Evolutionary conservation across 2,329 filamentous ascomycete genomes (phyloP).

Genomic region (Pseudocercospora pini-densiflorae): DNA sequence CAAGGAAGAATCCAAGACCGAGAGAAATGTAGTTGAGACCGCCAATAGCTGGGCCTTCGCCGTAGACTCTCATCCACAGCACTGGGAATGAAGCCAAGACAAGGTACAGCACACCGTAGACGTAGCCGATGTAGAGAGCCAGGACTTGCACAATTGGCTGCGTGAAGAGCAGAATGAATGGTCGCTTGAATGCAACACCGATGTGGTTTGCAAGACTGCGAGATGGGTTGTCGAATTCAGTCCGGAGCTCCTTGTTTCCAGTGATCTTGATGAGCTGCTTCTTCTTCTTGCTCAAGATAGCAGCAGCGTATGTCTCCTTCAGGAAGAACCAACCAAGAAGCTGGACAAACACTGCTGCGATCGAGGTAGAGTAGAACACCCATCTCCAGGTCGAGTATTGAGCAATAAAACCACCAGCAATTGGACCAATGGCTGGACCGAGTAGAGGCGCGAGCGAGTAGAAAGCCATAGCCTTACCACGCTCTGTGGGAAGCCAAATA

Average conservation of each 20-base stretch:
- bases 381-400: constrained; percentile 71
- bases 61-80: constrained; percentile 38
- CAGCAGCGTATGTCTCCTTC: constrained; percentile 69
- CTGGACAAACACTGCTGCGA: constrained; percentile 66
- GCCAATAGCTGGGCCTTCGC: constrained; percentile 35
- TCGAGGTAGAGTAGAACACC: constrained; percentile 72
- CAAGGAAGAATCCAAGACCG: constrained; percentile 65
- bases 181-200: constrained; percentile 40
- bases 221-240: constrained; percentile 47
- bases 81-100: constrained; percentile 43
- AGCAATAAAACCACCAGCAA: constrained; percentile 68
- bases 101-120: constrained; percentile 46
- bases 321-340: constrained; percentile 64
- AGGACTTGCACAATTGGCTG: constrained; percentile 45
- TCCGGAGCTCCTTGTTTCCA: constrained; percentile 64
- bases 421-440: constrained; percentile 68
- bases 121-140: constrained; percentile 44
- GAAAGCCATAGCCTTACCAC: constrained; percentile 65
- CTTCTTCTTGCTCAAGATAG: constrained; percentile 64
- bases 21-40: constrained; percentile 55
- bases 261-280: constrained; percentile 62
- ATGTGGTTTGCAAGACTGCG: constrained; percentile 39
- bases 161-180: constrained; percentile 42
- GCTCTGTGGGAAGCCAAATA: constrained; percentile 63
- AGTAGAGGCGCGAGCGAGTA: constrained; percentile 68